Base-by-base conservation (phyloP, 345 rosid genomes). In the Eucalyptus caleyi region DNA sequence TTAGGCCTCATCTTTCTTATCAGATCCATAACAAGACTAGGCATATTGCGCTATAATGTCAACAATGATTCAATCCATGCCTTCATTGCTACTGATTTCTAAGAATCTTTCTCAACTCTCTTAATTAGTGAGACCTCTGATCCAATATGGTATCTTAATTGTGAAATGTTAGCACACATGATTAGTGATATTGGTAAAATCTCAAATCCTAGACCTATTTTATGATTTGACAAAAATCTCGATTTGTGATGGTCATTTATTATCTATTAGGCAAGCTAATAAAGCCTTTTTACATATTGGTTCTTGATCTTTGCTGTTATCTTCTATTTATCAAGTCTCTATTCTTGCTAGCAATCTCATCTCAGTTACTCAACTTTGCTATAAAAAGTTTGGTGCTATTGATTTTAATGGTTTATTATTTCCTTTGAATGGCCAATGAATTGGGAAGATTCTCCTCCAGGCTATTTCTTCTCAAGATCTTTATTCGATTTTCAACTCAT, bases 11-110 rank as follows among this genome's bases (percentile, higher is more conserved):
- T 26, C 6, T 54, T 16, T 16, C 30, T 32, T 62, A 34, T 87
- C 56, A 30, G 0, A 59, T 62, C n/a, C 18, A 42, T 13, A 44
- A 44, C 24, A 23, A 7, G 11, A 13, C 23, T 0, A 13, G 16
- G 10, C 81, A 87, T 11, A 30, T 37, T 30, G 42, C 11, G 5
- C 40, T 45, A 16, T 50, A 26, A 40, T 16, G 56, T 27, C 40
- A 10, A 9, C 88, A 87, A 23, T 8, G 37, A 15, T 87, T 87
- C 72, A 42, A 87, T n/a, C 10, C 26, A 56, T 59, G 26, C 77
- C 32, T 87, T 37, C 30, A 42, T 16, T 7, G 2, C 77, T 14
- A 19, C 0, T 24, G 3, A 60, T 40, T 5, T 87, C 0, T 27
- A 21, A 7, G 50, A 26, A 6, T 87, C 51, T 10, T 21, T 87